Conservation (phyloP, 768 basidiomycete species). For the Tulasnella sp. region DNA sequence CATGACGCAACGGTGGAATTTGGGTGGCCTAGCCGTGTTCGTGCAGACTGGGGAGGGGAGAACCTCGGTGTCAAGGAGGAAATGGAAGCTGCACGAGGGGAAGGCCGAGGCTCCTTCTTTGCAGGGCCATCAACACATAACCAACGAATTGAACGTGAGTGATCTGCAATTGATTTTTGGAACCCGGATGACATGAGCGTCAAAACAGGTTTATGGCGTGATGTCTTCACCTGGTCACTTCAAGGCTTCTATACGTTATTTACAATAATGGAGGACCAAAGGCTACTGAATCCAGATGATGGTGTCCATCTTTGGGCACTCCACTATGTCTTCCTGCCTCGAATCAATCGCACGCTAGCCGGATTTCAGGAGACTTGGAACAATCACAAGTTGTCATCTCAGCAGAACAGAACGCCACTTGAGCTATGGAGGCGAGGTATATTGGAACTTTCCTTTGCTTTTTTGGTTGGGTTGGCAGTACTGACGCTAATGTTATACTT, state of each 20-base stretch:
- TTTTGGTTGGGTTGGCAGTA: no score
- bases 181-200: no score
- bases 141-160: conserved; percentile 5
- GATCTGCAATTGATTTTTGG: no score
- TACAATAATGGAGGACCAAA: neutral
- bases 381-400: neutral
- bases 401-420: neutral
- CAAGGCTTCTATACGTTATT: neutral
- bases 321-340: neutral
- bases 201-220: conserved; percentile 3
- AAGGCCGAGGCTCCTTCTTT: neutral
- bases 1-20: neutral
- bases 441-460: no score
- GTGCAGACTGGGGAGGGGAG: conserved; percentile 22
- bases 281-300: neutral
- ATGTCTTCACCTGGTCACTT: neutral
- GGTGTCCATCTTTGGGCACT: neutral
- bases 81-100: neutral
- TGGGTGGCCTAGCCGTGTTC: conserved; percentile 9
- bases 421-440: neutral
- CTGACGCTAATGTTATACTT: no score
- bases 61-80: neutral
- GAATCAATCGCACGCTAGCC: neutral
- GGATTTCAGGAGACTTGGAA: neutral
- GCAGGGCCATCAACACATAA: conserved; percentile 5